These are phyloP conservation scores for Cucurbita maxima DNA, from an alignment of 306 rosid species.

Conservation along the genomic window DNA sequence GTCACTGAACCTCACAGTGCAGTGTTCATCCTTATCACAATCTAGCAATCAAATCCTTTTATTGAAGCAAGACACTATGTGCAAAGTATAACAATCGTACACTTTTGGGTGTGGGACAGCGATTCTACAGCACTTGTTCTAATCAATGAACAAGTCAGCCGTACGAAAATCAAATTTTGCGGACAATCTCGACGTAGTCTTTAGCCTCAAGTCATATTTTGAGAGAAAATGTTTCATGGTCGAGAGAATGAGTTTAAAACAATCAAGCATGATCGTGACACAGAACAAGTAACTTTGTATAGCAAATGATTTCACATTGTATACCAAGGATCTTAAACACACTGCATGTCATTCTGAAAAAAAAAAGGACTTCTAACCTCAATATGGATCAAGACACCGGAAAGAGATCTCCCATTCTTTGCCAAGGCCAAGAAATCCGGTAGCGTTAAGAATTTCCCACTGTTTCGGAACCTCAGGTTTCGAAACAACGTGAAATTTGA, in stretches of 20 bases:
- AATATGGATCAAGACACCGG: constrained; percentile 53
- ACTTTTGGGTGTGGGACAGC: neutral
- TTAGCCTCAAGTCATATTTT: too few relatives aligned
- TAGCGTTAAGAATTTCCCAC: constrained; percentile 36
- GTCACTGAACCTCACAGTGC: neutral
- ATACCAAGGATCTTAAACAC: neutral
- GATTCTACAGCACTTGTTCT: too few relatives aligned
- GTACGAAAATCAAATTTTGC: too few relatives aligned
- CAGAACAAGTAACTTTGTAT: neutral
- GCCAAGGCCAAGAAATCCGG: constrained; percentile 67
- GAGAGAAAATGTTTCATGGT: too few relatives aligned
- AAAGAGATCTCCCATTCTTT: constrained; percentile 43
- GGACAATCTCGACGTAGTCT: too few relatives aligned
- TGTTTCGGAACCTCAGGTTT: constrained; percentile 34
- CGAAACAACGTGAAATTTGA: constrained; percentile 21
- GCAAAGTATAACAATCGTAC: too few relatives aligned
- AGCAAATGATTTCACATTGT: neutral
- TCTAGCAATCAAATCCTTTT: neutral
- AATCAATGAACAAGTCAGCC: too few relatives aligned
- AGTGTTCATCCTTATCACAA: neutral
- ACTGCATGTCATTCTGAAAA: neutral
- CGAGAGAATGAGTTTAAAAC: too few relatives aligned
- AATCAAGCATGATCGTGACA: too few relatives aligned
- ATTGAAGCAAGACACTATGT: neutral
- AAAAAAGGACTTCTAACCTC: constrained; percentile 35